Base-by-base conservation (phyloP, 2,329 filamentous ascomycete genomes). In the Furcasterigmium sp. region DNA sequence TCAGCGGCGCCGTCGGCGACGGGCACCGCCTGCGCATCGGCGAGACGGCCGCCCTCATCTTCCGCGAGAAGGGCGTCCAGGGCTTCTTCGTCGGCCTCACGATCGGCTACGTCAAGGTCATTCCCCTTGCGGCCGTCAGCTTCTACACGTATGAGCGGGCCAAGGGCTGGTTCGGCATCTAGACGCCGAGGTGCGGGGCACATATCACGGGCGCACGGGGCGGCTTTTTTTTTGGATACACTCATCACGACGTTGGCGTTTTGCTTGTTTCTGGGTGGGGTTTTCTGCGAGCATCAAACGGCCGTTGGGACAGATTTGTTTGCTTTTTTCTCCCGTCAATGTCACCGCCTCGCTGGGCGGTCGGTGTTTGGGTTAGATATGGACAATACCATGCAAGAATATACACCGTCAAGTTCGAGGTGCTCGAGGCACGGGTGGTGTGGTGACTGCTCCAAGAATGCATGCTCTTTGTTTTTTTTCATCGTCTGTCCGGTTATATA, bases 1-100 rank as follows among this genome's bases (percentile, higher is more conserved):
- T 98, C 13, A 87, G 89, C 38, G 93, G 91, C 10, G 91, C 91
- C 0, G 89, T 97, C 1, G 93, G 93, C 2, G 91, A 97, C 60
- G 91, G 91, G 0, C 87, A 81, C 54, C 73, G 87, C 37, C 65
- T 95, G 37, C 74, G 82, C 40, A 87, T 98, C 50, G 68, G 70
- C 14, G 91, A 97, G 67, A 95, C 91, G 1, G 83, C 83, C 3
- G 69, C 67, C 51, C 76, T 82, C 59, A 93, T 98, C 50, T 82
- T 82, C 53, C 69, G 75, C 37, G 89, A 96, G 65, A 76, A 75
- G 44, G 93, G 93, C 0, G 65, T 84, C 46, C 74, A 77, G 40
- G 93, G 93, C 0, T 97, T 95, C 69, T 98, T 89, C 63, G 84
- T 97, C 10, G 93, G 93, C 0, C 67, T 98, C 60, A 88, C 86